phyloP scores from a whole-genome alignment of 345 rosid genomes.

The Cardiospermum halicacabum region DNA sequence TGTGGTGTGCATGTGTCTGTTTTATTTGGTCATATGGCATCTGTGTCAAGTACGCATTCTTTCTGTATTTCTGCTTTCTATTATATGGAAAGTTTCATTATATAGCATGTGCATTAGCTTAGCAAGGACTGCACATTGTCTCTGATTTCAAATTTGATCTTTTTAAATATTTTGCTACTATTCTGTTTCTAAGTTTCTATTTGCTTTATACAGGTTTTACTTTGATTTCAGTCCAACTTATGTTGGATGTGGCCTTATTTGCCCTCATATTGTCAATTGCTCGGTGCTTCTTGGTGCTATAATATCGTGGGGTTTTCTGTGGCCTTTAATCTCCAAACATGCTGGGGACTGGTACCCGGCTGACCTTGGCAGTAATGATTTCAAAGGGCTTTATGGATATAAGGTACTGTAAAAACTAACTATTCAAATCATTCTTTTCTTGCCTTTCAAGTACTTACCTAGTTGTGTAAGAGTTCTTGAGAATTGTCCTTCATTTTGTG shows the following conservation, averaged over 20 bases:
- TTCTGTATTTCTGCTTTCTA: not conserved
- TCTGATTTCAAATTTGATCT: not conserved
- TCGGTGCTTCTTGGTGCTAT: slow-evolving; percentile 90
- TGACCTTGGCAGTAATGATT: slow-evolving; percentile 69
- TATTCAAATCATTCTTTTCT: not conserved
- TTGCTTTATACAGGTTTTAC: slow-evolving; percentile 59
- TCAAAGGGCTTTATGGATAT: slow-evolving; percentile 91
- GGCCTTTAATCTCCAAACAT: slow-evolving; percentile 73
- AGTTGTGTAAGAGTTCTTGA: slow-evolving; percentile 1
- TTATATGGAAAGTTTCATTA: not conserved
- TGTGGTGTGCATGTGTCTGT: not conserved
- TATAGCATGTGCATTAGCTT: not conserved
- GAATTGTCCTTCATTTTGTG: not conserved
- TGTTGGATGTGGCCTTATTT: slow-evolving; percentile 96
- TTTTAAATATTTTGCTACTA: not conserved
- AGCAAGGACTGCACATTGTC: not conserved
- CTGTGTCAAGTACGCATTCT: no score
- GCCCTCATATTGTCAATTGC: slow-evolving; percentile 90
- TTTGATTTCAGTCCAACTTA: slow-evolving; percentile 92
- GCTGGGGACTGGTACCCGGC: slow-evolving; percentile 92
- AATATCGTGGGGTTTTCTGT: slow-evolving; percentile 85
- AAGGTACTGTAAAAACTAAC: slow-evolving; percentile 44
- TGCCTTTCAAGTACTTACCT: not conserved
- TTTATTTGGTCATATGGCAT: not conserved
- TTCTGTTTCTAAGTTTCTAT: not conserved